Evolutionary conservation across 1,139 yeast species (phyloP), one percentile per base, ranked within the genome.

Genomic region (Pichia sp.): DNA sequence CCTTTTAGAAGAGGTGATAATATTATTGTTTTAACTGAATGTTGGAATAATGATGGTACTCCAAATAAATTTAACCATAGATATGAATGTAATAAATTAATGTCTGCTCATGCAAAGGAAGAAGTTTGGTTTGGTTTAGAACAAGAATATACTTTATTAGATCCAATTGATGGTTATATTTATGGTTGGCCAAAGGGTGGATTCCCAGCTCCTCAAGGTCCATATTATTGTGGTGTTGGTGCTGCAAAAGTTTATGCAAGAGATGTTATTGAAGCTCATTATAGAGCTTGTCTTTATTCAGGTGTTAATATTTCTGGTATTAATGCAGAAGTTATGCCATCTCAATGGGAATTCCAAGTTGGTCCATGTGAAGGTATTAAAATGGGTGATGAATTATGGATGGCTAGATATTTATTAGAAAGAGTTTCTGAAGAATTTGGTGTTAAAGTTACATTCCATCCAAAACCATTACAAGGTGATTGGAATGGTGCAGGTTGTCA

Each of bases 401-500:
- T 90, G 65, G 94, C 97, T 56, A 84, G 98, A 73, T 92, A 87
- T 72, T 76, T 92, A 63, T 76, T 92, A 67, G 83, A 81, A 72
- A 85, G 97, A 73, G 95, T 89, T 53, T 97, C 97, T 60, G 98
- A 92, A 76, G 98, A 92, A 72, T 92, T 92, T 66, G 97, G 96
- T 67, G 95, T 92, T 69, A 90, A 89, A 83, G 90, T 92, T 63
- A 88, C 97, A 45, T 85, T 90, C 85, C 98, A 92, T 79, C 98
- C 98, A 72, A 92, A 92, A 81, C 98, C 97, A 61, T 79, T 89
- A 72, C 81, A 84, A 77, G 98, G 98, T 64, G 97, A 92, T 74
- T 92, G 97, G 97, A 92, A 92, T 73, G 98, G 98, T 77, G 97
- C 98, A 70, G 98, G 98, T 66, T 90, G 97, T 79, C 98, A 92